phyloP scores from a whole-genome alignment of 148 eudicot species.

The Nyssa sinensis region DNA sequence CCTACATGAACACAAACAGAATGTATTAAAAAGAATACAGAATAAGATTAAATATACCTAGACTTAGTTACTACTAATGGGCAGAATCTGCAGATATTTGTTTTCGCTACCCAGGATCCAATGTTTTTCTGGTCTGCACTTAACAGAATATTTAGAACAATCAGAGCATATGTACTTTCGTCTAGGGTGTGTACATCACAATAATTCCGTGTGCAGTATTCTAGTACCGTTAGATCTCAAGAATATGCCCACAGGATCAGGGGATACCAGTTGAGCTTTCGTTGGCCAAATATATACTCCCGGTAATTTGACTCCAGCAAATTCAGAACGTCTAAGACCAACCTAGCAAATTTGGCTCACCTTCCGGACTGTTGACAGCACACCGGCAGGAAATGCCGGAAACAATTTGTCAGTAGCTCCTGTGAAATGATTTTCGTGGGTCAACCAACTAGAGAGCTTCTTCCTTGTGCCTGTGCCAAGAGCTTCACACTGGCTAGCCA shows the following conservation, averaged over 20 bases:
- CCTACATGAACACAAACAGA: slow-evolving; percentile 26
- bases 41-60: no score
- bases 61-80: no score
- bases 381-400: slow-evolving; percentile 27
- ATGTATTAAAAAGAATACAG: background rate
- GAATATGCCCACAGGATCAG: background rate
- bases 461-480: slow-evolving; percentile 73
- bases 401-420: slow-evolving; percentile 17
- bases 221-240: background rate
- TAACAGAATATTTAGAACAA: background rate
- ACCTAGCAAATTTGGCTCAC: slow-evolving; percentile 29
- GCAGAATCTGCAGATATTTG: no score
- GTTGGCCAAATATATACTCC: background rate
- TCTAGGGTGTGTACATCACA: background rate
- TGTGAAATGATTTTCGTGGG: slow-evolving; percentile 35
- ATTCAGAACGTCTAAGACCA: background rate
- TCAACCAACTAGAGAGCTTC: slow-evolving; percentile 84
- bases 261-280: background rate
- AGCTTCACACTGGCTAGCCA: slow-evolving; percentile 90
- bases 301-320: background rate
- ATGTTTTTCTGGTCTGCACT: no score
- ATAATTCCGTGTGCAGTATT: no score
- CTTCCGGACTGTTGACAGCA: slow-evolving; percentile 33
- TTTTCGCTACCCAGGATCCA: no score
- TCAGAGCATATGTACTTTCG: background rate